Evolutionary conservation across 345 rosid species (phyloP).

Genomic region (Sisymbrium altissimum): DNA sequence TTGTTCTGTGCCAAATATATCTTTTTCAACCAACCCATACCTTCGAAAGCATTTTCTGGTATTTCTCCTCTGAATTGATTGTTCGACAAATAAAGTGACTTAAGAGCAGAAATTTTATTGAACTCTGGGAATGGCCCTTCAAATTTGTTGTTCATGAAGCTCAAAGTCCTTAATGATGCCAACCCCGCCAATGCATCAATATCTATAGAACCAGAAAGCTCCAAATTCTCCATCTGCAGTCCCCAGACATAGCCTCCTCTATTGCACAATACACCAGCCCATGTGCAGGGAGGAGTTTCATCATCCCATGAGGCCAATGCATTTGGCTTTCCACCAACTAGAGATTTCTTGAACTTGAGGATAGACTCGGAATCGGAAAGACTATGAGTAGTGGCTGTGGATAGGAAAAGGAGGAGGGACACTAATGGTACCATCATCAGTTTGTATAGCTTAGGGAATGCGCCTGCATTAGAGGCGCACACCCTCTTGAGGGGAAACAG

Average conservation of each 20-base stretch:
- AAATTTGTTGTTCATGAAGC: conserved; percentile 60
- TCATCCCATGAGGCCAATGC: conserved; percentile 47
- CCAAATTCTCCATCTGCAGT: conserved; percentile 61
- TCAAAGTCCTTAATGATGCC: conserved; percentile 50
- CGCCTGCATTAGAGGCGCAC: conserved; percentile 44
- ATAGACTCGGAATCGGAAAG: conserved; percentile 49
- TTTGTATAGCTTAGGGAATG: conserved; percentile 31
- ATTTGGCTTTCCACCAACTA: conserved; percentile 29
- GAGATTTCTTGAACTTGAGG: conserved; percentile 55
- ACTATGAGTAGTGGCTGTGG: conserved; percentile 28
- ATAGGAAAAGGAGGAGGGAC: conserved; percentile 20
- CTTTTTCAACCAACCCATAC: conserved; percentile 63
- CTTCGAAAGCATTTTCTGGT: conserved; percentile 51
- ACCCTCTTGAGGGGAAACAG: conserved; percentile 48
- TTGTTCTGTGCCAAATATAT: conserved; percentile 48
- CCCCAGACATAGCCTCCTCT: conserved; percentile 58
- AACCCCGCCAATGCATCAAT: conserved; percentile 38
- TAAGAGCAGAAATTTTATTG: conserved; percentile 46
- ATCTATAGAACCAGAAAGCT: conserved; percentile 55
- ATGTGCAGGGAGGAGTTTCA: conserved; percentile 47
- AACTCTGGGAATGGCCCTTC: conserved; percentile 59
- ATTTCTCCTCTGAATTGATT: conserved; percentile 67
- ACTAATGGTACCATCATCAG: conserved; percentile 25
- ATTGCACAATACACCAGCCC: conserved; percentile 67
- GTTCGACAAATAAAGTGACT: conserved; percentile 53